A percentile compares a stretch with the other conserved stretches of the same genome.
Conservation (phyloP, 192 early-diverging fungal genomes). For the Backusella mclennaniae region DNA sequence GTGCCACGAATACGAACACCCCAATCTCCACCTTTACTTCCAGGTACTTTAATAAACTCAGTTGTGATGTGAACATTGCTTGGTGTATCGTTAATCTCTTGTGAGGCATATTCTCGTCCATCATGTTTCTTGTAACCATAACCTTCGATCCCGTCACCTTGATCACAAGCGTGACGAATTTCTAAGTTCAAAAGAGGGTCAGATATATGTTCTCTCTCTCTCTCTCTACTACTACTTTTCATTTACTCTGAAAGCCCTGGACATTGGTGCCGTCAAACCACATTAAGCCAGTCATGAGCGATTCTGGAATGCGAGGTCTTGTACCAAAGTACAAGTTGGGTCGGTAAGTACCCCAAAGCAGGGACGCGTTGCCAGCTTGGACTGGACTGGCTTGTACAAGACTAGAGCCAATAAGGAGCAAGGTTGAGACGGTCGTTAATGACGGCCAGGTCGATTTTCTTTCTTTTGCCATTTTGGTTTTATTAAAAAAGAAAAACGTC, state of each 20-base stretch:
- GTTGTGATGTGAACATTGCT: constrained; percentile 69
- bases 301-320: constrained; percentile 68
- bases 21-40: constrained; percentile 76
- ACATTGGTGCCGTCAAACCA: constrained; percentile 78
- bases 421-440: not conserved
- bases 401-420: not conserved
- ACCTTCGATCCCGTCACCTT: constrained; percentile 71
- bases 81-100: constrained; percentile 64
- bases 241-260: constrained; percentile 50
- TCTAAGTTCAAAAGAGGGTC: constrained; percentile 33
- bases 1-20: constrained; percentile 74
- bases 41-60: constrained; percentile 71
- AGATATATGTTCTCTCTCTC: too few relatives aligned
- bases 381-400: not conserved
- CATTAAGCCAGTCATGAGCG: constrained; percentile 89
- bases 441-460: not conserved
- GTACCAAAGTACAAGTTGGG: constrained; percentile 95
- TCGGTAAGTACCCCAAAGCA: constrained; percentile 89
- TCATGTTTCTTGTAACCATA: constrained; percentile 91
- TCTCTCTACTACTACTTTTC: too few relatives aligned
- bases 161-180: constrained; percentile 91
- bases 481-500: not conserved
- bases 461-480: not conserved
- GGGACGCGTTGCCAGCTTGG: constrained; percentile 32
- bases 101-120: constrained; percentile 77